phyloP scores from a whole-genome alignment of 257 asterid genomes.

The Knoxia roxburghii region DNA sequence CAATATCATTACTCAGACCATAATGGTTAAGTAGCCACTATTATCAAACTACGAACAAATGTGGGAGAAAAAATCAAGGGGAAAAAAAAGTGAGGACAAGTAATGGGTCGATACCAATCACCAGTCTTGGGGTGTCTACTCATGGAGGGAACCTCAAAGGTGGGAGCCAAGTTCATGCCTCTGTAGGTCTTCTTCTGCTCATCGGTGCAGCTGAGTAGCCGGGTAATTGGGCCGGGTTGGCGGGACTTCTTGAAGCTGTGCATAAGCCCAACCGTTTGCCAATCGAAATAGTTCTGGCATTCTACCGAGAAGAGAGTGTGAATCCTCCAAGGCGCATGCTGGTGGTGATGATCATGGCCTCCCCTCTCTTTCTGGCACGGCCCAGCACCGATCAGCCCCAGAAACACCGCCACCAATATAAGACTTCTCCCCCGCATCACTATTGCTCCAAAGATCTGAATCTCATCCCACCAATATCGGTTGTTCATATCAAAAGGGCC shows the following conservation, averaged over 20 bases:
- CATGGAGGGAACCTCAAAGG: slow-evolving; percentile 92
- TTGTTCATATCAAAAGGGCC: not conserved
- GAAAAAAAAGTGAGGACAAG: not conserved
- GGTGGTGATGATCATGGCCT: slow-evolving; percentile 11
- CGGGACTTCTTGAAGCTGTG: slow-evolving; percentile 70
- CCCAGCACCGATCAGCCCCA: slow-evolving; percentile 28
- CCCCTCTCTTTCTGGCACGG: slow-evolving; percentile 23
- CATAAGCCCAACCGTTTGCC: slow-evolving; percentile 98
- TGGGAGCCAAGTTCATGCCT: slow-evolving; percentile 97
- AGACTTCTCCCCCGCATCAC: not conserved
- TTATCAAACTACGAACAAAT: not conserved
- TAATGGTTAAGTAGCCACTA: too few species aligned
- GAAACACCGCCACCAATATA: slow-evolving; percentile 15
- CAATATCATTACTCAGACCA: too few species aligned
- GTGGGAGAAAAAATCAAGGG: too few species aligned
- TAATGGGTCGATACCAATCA: slow-evolving; percentile 49
- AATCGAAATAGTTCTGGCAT: slow-evolving; percentile 94
- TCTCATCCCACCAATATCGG: not conserved
- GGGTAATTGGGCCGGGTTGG: slow-evolving; percentile 92
- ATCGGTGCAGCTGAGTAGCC: slow-evolving; percentile 86
- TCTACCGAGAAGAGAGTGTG: slow-evolving; percentile 94
- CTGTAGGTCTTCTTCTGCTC: slow-evolving; percentile 52
- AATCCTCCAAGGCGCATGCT: slow-evolving; percentile 61
- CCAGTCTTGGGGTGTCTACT: slow-evolving; percentile 64
- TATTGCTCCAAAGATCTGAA: slow-evolving; percentile 8